These are phyloP conservation scores for Zymoseptoria passerinii DNA, from an alignment of 2,329 filamentous ascomycete species.

Conservation along the genomic window DNA sequence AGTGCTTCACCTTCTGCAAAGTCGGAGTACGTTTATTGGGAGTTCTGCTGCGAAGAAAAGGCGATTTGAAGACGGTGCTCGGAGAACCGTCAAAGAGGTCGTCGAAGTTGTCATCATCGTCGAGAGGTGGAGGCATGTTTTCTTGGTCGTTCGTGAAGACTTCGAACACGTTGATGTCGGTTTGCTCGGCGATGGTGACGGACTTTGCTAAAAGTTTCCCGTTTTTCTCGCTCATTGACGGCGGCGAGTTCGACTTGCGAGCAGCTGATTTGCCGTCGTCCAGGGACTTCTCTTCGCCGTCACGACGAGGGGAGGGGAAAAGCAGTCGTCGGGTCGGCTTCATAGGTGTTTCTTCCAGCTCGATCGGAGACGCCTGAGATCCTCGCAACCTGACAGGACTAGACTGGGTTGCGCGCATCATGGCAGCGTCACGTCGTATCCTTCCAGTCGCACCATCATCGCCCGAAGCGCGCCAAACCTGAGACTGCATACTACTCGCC, in stretches of 20 bases:
- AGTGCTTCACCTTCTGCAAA: slow-evolving; percentile 31
- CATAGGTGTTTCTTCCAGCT: slow-evolving; percentile 45
- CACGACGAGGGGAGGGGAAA: slow-evolving; percentile 68
- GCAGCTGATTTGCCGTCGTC: slow-evolving; percentile 36
- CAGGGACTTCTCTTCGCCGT: slow-evolving; percentile 53
- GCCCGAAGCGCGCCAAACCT: slow-evolving; percentile 13
- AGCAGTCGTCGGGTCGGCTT: slow-evolving; percentile 61
- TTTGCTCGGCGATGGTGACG: slow-evolving; percentile 8
- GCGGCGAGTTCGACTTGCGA: slow-evolving; percentile 1
- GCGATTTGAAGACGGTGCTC: slow-evolving; percentile 47
- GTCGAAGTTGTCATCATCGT: slow-evolving; percentile 46
- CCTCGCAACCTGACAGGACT: slow-evolving; percentile 49
- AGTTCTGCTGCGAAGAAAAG: slow-evolving; percentile 47
- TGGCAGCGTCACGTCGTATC: slow-evolving; percentile 28
- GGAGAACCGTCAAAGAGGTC: slow-evolving; percentile 59
- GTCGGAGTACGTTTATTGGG: slow-evolving; percentile 46
- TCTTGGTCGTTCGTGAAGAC: slow-evolving; percentile 48
- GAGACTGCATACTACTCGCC: slow-evolving; percentile 41
- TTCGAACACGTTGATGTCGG: slow-evolving; percentile 25
- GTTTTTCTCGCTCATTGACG: background rate
- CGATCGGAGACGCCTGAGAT: slow-evolving; percentile 40
- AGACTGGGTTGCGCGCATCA: slow-evolving; percentile 51
- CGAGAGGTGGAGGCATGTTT: slow-evolving; percentile 41
- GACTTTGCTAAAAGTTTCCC: slow-evolving; percentile 3
- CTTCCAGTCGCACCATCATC: slow-evolving; percentile 25